phyloP scores from a whole-genome alignment of 1,139 yeast species.

The Geotrichum klebahnii region DNA sequence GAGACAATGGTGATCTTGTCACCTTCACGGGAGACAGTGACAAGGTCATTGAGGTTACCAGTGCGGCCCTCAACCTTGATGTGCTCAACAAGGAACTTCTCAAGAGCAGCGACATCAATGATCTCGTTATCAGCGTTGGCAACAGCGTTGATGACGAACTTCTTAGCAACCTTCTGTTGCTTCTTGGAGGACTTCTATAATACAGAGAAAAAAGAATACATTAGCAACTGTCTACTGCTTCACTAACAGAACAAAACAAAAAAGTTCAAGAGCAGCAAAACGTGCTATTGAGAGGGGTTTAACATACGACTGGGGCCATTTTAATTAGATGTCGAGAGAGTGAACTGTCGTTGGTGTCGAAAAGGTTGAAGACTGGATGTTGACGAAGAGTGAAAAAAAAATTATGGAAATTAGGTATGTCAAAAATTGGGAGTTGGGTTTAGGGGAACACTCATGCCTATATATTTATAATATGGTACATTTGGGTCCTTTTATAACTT shows the following conservation, averaged over 20 bases:
- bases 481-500: no score
- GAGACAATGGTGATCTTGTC: constrained; percentile 81
- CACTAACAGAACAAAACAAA: constrained; percentile 28
- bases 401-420: background rate
- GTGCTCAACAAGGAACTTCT: constrained; percentile 97
- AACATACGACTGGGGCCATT: constrained; percentile 92
- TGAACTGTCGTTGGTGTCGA: constrained; percentile 3
- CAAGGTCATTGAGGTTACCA: constrained; percentile 95
- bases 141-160: constrained; percentile 90
- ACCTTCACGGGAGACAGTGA: constrained; percentile 82
- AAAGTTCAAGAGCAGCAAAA: constrained; percentile 30
- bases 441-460: no score
- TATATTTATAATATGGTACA: no score
- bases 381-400: constrained; percentile 4
- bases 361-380: background rate
- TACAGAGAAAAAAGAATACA: constrained; percentile 28
- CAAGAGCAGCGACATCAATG: constrained; percentile 96
- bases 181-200: constrained; percentile 70
- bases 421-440: background rate
- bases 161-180: constrained; percentile 43
- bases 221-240: constrained; percentile 47
- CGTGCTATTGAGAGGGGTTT: constrained; percentile 24
- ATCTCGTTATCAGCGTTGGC: constrained; percentile 95
- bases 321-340: constrained; percentile 29
- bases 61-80: constrained; percentile 96